Evolutionary conservation across 257 asterid species (phyloP), one percentile per base, ranked within the genome.

Genomic region (Nicotiana noctiflora): DNA sequence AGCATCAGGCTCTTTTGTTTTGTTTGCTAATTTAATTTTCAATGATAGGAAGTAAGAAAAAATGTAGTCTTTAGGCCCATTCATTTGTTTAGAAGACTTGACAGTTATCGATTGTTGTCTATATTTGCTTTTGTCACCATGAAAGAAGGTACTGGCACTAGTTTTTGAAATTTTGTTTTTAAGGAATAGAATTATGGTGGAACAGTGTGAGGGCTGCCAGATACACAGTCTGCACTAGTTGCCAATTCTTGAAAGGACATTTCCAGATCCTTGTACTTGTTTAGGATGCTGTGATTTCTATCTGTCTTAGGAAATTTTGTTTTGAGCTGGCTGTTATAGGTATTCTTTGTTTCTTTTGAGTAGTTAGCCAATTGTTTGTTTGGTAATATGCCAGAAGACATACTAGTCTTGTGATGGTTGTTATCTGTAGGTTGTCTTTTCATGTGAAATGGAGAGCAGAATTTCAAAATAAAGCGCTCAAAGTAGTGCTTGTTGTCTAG

Each of bases 41-140:
- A 52, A 21, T 72, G 60, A 72, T 72, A 13, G 60, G 49, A 23
- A 72, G 23, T 27, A 72, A 21, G 60, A 21, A 13, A 72, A 46
- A 21, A 46, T 46, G 60, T 72, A 72, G 78, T 46, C 60, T 21
- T 70, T 72, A 21, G 1, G 37, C 15, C 60, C 78, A 44, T 70
- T 70, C 77, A 46, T 23, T 23, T 72, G 37, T 23, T 72, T 46
- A 14, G 37, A 46, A 6, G 60, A 46, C 78, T 46, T 23, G 40
- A 72, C 61, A 7, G 60, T 37, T 46, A 49, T 74, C 13, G 78
- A 25, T 17, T 23, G 14, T 23, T 49, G 4, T 72, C 31, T 46
- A 49, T 23, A 49, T 74, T 70, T 44, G 40, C 44, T 74, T 46
- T 72, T 74, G 78, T 74, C 78, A 49, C 61, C 77, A 21, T 21